Base-by-base conservation (phyloP, 2,329 filamentous ascomycete genomes). In the Arthrobotrys megalospora region DNA sequence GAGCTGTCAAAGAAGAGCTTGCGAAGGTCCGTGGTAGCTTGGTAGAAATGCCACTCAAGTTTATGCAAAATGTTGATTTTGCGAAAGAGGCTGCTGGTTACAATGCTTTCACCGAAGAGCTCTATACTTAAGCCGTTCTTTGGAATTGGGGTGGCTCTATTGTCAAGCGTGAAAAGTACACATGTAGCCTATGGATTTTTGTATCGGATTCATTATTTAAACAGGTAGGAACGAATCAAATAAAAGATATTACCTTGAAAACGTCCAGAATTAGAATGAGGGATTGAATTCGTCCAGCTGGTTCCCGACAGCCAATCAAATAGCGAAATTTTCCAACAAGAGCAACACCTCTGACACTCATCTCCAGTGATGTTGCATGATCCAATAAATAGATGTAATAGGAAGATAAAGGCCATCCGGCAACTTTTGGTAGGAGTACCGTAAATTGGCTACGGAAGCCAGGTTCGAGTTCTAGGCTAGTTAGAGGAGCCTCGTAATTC, bases 41-140 rank as follows among this genome's bases (percentile, higher is more conserved):
- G 53, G 91, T 97, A 6, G 93, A 97, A 86, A 97, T 97, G 94
- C 93, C 94, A 32, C 86, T 97, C 81, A 87, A 93, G 80, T 97
- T 97, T 86, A 86, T 97, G 83, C 91, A 91, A 82, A 92, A 94
- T 38, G 89, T 93, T 82, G 94, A 97, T 83, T 91, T 97, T 84
- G 95, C 94, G 3, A 91, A 94, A 87, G 89, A 93, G 81, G 93
- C 94, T 0, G 88, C 21, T 62, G 79, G 65, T 10, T 85, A 94
- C 80, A 94, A 94, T 85, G 87, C 88, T 28, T 84, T 93, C 81
- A 94, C 92, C 0, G 89, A 92, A 82, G 89, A 90, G 82, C 85
- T 94, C 43, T 94, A 94, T 84, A 94, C 92, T 34, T 88, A 82
- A 85, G 24, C 3, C 3, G 55, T n/a, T 16, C 10, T 43, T 60